Conservation (phyloP, 768 basidiomycete genomes). For the Pulveroboletus sp. region DNA sequence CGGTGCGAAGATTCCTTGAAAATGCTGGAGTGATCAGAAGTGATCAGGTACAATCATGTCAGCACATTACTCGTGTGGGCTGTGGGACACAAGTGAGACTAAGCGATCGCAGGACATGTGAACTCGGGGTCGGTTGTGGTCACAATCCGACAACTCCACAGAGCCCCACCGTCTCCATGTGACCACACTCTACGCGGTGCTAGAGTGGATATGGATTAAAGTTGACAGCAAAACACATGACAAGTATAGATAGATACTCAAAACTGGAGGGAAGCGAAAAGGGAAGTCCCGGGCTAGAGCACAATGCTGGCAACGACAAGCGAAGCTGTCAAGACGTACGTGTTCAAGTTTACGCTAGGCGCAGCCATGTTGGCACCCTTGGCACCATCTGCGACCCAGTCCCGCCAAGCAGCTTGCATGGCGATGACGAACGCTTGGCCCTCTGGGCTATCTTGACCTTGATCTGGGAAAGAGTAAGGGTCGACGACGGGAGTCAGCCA, state of each 20-base stretch:
- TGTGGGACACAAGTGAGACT: too few relatives aligned
- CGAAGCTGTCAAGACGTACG: background rate
- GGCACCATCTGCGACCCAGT: constrained; percentile 60
- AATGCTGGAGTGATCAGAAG: background rate
- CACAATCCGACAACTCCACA: background rate
- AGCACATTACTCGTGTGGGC: too few relatives aligned
- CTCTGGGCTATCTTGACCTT: constrained; percentile 63
- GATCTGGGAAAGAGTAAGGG: constrained; percentile 47
- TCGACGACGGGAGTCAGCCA: constrained; percentile 76
- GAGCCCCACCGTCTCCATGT: too few relatives aligned
- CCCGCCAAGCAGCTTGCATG: constrained; percentile 69
- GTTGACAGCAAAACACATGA: background rate
- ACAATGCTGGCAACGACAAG: background rate
- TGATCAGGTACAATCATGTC: background rate
- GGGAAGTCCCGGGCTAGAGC: background rate
- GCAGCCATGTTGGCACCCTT: constrained; percentile 41
- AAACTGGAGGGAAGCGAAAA: background rate
- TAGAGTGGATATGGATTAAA: too few relatives aligned
- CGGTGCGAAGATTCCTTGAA: background rate
- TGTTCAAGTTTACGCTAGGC: background rate
- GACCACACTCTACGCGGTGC: background rate
- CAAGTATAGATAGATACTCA: too few relatives aligned
- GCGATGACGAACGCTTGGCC: constrained; percentile 75
- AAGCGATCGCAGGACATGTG: too few relatives aligned
- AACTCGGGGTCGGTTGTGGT: too few relatives aligned